These are phyloP conservation scores for Geopyxis carbonaria DNA, from an alignment of 495 filamentous ascomycete species.

Conservation along the genomic window DNA sequence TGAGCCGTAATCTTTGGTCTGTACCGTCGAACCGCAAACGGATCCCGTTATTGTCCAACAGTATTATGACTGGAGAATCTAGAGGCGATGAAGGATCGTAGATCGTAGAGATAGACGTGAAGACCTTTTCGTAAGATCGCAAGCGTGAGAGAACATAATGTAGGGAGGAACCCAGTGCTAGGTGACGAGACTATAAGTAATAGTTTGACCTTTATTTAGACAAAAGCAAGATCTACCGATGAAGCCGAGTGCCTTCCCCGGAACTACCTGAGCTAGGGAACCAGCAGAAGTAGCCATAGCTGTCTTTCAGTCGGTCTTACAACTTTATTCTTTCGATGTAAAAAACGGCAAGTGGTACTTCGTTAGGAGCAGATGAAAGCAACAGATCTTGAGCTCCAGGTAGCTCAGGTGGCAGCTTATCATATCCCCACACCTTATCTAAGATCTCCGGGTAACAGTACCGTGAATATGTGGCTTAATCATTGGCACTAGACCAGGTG, in stretches of 20 bases:
- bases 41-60: constrained; percentile 66
- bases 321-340: too few species aligned
- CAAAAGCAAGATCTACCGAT: constrained; percentile 37
- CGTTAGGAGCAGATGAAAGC: too few species aligned
- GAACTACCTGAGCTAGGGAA: constrained; percentile 52
- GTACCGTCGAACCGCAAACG: constrained; percentile 85
- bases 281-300: constrained; percentile 20
- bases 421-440: too few species aligned
- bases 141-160: constrained; percentile 73
- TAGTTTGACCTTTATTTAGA: neutral
- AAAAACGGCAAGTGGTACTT: too few species aligned
- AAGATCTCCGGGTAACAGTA: too few species aligned
- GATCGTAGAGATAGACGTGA: constrained; percentile 64
- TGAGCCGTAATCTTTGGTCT: constrained; percentile 74
- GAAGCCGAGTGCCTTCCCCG: constrained; percentile 61
- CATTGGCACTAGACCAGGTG: too few species aligned
- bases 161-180: constrained; percentile 74
- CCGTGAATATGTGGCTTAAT: too few species aligned
- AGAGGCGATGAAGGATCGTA: constrained; percentile 58
- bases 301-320: too few species aligned
- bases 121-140: constrained; percentile 65
- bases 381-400: too few species aligned
- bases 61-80: constrained; percentile 49
- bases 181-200: neutral
- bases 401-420: too few species aligned